Percentiles rank a stretch among this genome's conserved stretches.
phyloP scores from a whole-genome alignment of 2,329 filamentous ascomycete species.

The Arthrocladium fulminans region DNA sequence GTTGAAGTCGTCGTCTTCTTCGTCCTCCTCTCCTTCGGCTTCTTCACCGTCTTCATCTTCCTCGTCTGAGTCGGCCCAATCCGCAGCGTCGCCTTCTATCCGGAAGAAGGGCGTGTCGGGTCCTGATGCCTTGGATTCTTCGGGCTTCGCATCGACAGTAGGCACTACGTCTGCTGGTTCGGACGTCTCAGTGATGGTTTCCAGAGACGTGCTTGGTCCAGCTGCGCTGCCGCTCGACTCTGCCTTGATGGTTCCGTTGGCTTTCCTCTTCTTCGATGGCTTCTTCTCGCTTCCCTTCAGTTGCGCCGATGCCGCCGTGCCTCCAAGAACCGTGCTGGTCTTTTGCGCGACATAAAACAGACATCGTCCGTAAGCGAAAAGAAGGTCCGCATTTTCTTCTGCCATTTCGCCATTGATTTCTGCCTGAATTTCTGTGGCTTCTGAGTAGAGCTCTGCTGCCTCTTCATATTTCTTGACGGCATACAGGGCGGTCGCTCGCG shows the following conservation, averaged over 20 bases:
- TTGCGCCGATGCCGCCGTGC: slow-evolving; percentile 55
- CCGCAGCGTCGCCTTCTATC: slow-evolving; percentile 78
- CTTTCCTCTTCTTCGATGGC: slow-evolving; percentile 26
- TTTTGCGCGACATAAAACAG: slow-evolving; percentile 88
- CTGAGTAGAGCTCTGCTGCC: slow-evolving; percentile 78
- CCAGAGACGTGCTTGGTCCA: slow-evolving; percentile 12
- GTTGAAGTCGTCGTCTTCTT: slow-evolving; percentile 56
- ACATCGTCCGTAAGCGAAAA: slow-evolving; percentile 89
- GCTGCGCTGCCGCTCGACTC: slow-evolving; percentile 5
- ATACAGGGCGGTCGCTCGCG: slow-evolving; percentile 75
- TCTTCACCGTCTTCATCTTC: slow-evolving; percentile 51
- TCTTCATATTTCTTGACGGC: slow-evolving; percentile 79
- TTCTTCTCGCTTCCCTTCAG: slow-evolving; percentile 41
- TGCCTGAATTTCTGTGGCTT: slow-evolving; percentile 81
- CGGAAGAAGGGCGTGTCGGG: slow-evolving; percentile 74
- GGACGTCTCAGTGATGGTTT: slow-evolving; percentile 34
- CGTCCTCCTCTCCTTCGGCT: slow-evolving; percentile 43
- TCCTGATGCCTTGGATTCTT: slow-evolving; percentile 16
- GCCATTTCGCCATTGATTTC: slow-evolving; percentile 87
- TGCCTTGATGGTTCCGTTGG: slow-evolving; percentile 12
- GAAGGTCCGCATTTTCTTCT: slow-evolving; percentile 81
- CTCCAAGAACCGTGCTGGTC: slow-evolving; percentile 89
- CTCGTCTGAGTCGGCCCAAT: slow-evolving; percentile 76
- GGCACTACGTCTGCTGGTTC: slow-evolving; percentile 40
- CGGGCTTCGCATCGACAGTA: slow-evolving; percentile 28